phyloP scores from a whole-genome alignment of 2,329 filamentous ascomycete species.

The Ceratocystis cacaofunesta region DNA sequence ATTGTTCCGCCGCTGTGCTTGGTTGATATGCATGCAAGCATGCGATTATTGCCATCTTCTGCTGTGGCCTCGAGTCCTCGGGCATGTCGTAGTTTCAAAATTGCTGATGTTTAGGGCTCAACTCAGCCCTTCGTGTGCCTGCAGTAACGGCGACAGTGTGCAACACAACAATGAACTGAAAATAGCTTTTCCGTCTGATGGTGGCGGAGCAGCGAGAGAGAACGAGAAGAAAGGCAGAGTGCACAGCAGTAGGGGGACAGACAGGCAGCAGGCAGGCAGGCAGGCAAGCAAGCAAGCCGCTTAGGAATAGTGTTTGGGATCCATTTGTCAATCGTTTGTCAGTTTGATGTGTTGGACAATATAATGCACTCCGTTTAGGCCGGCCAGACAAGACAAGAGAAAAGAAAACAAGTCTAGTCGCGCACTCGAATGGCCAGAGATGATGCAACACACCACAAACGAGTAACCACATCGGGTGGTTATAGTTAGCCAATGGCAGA shows the following conservation, averaged over 20 bases:
- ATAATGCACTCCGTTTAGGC: neutral
- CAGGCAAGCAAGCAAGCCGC: neutral
- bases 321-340: neutral
- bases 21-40: neutral
- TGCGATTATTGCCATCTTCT: neutral
- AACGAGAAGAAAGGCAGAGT: neutral
- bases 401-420: no score
- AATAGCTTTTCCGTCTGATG: constrained; percentile 1
- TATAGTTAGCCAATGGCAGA: no score
- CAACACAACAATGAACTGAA: neutral
- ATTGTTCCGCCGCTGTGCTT: neutral
- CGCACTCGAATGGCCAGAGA: neutral
- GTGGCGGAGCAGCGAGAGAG: neutral
- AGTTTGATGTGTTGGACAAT: neutral
- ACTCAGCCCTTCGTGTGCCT: neutral
- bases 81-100: neutral
- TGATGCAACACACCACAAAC: neutral
- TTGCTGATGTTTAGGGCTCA: constrained; percentile 1
- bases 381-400: neutral
- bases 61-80: neutral
- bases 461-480: neutral
- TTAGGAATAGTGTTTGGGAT: neutral
- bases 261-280: neutral
- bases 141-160: neutral
- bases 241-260: no score